These are phyloP conservation scores for Ogataea zsoltii DNA, from an alignment of 805 yeast genomes.

Conservation along the genomic window DNA sequence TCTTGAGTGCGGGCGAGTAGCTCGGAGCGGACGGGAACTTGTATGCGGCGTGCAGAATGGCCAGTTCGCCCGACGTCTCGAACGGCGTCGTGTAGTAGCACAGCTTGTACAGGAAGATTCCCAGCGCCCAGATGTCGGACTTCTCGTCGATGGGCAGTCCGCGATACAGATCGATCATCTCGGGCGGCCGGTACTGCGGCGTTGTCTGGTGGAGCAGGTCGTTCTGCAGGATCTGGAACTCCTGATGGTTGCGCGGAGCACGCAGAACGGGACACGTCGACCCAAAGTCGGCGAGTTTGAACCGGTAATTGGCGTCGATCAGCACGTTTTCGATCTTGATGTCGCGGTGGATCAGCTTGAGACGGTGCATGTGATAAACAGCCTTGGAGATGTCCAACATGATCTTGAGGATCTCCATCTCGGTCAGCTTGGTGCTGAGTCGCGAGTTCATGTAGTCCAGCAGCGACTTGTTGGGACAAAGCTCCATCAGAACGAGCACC, in stretches of 20 bases:
- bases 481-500: constrained; percentile 89
- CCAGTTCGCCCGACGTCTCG: constrained; percentile 83
- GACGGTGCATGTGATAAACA: constrained; percentile 79
- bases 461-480: constrained; percentile 83
- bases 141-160: constrained; percentile 87
- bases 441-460: constrained; percentile 89
- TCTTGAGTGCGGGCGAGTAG: constrained; percentile 70
- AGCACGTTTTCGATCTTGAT: constrained; percentile 93
- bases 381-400: constrained; percentile 82
- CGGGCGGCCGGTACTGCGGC: constrained; percentile 94
- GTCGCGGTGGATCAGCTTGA: constrained; percentile 85
- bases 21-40: constrained; percentile 71
- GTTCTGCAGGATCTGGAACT: constrained; percentile 73
- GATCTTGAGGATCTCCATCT: constrained; percentile 75
- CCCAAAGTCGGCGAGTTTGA: constrained; percentile 92
- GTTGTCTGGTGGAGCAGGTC: constrained; percentile 91
- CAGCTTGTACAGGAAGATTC: constrained; percentile 85
- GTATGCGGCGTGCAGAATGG: constrained; percentile 81
- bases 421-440: constrained; percentile 73
- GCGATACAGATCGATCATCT: constrained; percentile 87
- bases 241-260: constrained; percentile 74
- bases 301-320: constrained; percentile 66
- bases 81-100: constrained; percentile 95
- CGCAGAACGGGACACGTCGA: constrained; percentile 71
- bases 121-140: constrained; percentile 96